Evolutionary conservation across 441 rosid genomes (phyloP).

Genomic region (Macaranga tanarius): DNA sequence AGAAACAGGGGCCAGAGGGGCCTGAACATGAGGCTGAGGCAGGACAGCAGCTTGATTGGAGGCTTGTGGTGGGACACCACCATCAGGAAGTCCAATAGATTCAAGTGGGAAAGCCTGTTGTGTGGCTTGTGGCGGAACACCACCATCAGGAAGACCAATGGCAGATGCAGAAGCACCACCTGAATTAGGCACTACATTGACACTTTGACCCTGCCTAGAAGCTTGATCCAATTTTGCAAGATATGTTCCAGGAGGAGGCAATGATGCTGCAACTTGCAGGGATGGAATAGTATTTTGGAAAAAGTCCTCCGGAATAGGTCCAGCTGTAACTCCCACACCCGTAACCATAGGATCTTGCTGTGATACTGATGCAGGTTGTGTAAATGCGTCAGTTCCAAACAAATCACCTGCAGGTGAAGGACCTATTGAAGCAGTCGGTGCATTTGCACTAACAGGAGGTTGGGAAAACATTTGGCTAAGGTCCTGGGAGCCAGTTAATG

Average conservation of each 20-base stretch:
- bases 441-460: constrained; percentile 40
- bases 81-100: constrained; percentile 76
- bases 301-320: constrained; percentile 94
- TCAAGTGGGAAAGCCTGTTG: constrained; percentile 50
- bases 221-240: constrained; percentile 72
- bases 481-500: constrained; percentile 66
- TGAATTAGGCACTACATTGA: constrained; percentile 41
- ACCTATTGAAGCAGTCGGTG: constrained; percentile 41
- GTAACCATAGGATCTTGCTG: constrained; percentile 51
- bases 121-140: constrained; percentile 63
- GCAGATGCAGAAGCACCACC: constrained; percentile 40
- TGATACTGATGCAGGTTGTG: constrained; percentile 44
- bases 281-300: constrained; percentile 91
- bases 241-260: constrained; percentile 89
- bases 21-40: constrained; percentile 46
- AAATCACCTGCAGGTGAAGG: constrained; percentile 66
- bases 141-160: constrained; percentile 77
- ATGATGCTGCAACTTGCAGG: constrained; percentile 72
- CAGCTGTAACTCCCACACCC: constrained; percentile 49
- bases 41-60: constrained; percentile 39
- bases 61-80: constrained; percentile 81
- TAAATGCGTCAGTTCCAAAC: constrained; percentile 61
- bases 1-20: constrained; percentile 47
- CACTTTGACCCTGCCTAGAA: constrained; percentile 47
- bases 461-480: constrained; percentile 54